Conservation (phyloP, 2,329 filamentous ascomycete species). For the Harringtonia lauricola region DNA sequence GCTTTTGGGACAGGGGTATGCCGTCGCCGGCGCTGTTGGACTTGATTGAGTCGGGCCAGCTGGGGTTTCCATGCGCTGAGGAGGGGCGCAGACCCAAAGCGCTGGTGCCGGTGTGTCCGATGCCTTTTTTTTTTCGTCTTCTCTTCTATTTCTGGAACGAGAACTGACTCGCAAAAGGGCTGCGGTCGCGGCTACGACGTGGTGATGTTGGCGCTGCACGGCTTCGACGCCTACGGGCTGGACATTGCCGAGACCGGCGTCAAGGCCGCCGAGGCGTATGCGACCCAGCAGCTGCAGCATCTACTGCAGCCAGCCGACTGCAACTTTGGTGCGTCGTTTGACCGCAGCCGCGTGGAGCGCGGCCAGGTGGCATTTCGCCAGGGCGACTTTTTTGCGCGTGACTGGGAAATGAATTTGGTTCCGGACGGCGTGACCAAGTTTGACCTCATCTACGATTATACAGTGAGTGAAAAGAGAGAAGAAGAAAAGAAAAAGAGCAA, state of each 20-base stretch:
- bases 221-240: slow-evolving; percentile 50
- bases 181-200: slow-evolving; percentile 57
- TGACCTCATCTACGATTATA: slow-evolving; percentile 32
- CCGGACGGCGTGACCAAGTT: slow-evolving; percentile 22
- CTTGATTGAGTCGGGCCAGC: background rate
- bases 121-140: background rate
- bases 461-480: slow-evolving; percentile 15
- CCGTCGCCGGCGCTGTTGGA: slow-evolving; percentile 1
- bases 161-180: slow-evolving; percentile 27
- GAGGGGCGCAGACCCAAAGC: background rate
- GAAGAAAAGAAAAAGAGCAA: background rate
- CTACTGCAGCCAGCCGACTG: no score
- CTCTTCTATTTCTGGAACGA: background rate
- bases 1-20: background rate
- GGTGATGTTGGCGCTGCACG: slow-evolving; percentile 46
- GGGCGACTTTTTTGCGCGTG: slow-evolving; percentile 40
- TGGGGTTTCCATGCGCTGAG: background rate
- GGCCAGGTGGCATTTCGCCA: slow-evolving; percentile 30
- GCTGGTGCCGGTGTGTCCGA: background rate
- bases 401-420: slow-evolving; percentile 9
- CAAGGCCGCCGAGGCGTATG: slow-evolving; percentile 11
- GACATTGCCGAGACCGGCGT: slow-evolving; percentile 33
- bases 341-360: background rate
- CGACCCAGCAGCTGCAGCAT: slow-evolving; percentile 3
- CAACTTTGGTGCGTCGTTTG: slow-evolving; percentile 3